These are phyloP conservation scores for Colletotrichum brevisporum DNA, from an alignment of 2,329 filamentous ascomycete genomes.

Conservation along the genomic window DNA sequence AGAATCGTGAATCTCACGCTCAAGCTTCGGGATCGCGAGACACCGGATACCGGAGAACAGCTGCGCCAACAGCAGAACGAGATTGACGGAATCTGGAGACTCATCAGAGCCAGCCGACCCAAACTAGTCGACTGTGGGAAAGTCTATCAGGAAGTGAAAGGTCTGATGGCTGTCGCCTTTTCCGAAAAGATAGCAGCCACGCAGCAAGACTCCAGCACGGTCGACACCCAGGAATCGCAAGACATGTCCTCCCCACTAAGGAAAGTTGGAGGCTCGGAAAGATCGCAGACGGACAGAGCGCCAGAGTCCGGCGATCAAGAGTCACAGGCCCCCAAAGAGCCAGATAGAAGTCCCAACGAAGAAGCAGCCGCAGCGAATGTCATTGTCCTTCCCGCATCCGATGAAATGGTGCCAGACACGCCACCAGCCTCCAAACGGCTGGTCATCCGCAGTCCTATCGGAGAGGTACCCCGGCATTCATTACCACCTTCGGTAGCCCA, in stretches of 20 bases:
- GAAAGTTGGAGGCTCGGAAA: too few species aligned
- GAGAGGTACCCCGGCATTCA: not conserved
- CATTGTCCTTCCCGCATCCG: not conserved
- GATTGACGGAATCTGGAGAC: not conserved
- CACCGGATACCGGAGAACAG: not conserved
- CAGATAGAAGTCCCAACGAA: too few species aligned
- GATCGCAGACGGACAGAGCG: too few species aligned
- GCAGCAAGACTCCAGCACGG: not conserved
- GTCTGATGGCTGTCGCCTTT: not conserved
- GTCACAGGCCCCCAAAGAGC: too few species aligned
- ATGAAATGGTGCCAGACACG: not conserved
- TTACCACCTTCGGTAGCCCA: conserved; percentile 11
- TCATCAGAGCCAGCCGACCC: not conserved
- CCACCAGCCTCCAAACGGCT: conserved; percentile 2
- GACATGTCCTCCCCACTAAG: not conserved
- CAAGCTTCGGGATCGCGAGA: conserved; percentile 24
- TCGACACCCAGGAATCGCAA: not conserved
- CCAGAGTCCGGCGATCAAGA: too few species aligned
- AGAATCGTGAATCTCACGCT: conserved; percentile 36
- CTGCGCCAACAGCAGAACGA: conserved; percentile 1
- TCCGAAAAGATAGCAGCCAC: not conserved
- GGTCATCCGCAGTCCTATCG: conserved; percentile 26
- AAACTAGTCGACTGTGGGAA: not conserved
- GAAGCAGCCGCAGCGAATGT: too few species aligned
- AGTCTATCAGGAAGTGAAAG: not conserved